Evolutionary conservation across 148 eudicot genomes (phyloP), one percentile per base, ranked within the genome.

Genomic region (Rheum nobile): DNA sequence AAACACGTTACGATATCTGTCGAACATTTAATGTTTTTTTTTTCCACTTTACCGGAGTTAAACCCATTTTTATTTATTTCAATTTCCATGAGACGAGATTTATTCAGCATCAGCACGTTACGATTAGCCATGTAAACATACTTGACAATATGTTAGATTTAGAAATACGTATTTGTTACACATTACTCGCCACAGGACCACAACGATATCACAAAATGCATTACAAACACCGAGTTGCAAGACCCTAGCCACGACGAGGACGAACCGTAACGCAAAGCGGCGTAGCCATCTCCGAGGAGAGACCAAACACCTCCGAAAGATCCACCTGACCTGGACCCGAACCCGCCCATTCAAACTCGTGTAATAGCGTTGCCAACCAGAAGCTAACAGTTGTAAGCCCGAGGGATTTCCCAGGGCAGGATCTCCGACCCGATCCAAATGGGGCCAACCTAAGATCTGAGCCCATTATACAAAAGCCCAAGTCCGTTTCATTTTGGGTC

Each of bases 381-480:
- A 72, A 86, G 48, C 24, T 82, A 19, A 90, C 90, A 13, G 91
- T 86, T 55, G 85, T 81, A 77, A 90, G 32, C 35, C 90, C 96
- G 71, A 88, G 44, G 6, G 76, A 39, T 71, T 88, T 90, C 0
- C 90, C 96, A 0, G 96, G 96, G 41, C 96, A 90, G 0, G 84
- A 47, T 77, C 96, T 78, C 67, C 86, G 61, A 12, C 96, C 96
- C 29, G 96, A 82, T 74, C 96, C 96, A 22, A 90, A 90, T 21
- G 96, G 96, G 0, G 96, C 96, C 0, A 90, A 78, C 41, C 90
- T 79, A 0, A 88, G 69, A 70, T 90, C 91, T 52, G 95, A 83
- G 42, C 95, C 95, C 24, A 86, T 57, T 1, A 90, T 78, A 0
- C 87, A 82, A 65, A 89, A 85, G 10, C 32, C 71, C 39, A 34